Percentiles rank a stretch among this genome's conserved stretches.
Conservation (phyloP, 805 yeast genomes). For the Cyberlindnera sargentensis region DNA sequence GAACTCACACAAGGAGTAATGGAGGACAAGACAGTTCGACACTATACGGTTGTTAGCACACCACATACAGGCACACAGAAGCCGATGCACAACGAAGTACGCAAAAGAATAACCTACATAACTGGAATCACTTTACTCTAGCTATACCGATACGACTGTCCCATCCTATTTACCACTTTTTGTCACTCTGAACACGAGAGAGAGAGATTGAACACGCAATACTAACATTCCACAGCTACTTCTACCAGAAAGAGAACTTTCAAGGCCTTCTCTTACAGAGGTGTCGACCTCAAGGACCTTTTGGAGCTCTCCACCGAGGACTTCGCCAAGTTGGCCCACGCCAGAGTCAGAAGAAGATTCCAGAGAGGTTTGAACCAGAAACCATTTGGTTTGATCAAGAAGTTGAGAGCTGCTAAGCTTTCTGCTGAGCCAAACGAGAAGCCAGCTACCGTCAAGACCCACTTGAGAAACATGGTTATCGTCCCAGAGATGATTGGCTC, state of each 20-base stretch:
- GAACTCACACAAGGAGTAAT: no score
- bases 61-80: no score
- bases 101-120: no score
- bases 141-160: no score
- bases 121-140: no score
- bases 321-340: constrained; percentile 91
- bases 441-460: constrained; percentile 98
- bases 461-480: constrained; percentile 97
- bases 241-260: constrained; percentile 72
- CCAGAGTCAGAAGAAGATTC: constrained; percentile 99
- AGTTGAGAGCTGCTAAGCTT: constrained; percentile 95
- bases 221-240: constrained; percentile 26
- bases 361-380: constrained; percentile 93
- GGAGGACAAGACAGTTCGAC: no score
- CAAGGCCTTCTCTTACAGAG: constrained; percentile 97
- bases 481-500: constrained; percentile 99
- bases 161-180: no score
- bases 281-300: constrained; percentile 93
- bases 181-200: no score
- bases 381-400: constrained; percentile 94
- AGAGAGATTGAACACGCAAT: not conserved
- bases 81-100: no score
- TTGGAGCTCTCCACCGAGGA: constrained; percentile 94
- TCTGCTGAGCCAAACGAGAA: constrained; percentile 88
- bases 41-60: no score